phyloP scores from a whole-genome alignment of 345 rosid genomes.

The Noccaea caerulescens region DNA sequence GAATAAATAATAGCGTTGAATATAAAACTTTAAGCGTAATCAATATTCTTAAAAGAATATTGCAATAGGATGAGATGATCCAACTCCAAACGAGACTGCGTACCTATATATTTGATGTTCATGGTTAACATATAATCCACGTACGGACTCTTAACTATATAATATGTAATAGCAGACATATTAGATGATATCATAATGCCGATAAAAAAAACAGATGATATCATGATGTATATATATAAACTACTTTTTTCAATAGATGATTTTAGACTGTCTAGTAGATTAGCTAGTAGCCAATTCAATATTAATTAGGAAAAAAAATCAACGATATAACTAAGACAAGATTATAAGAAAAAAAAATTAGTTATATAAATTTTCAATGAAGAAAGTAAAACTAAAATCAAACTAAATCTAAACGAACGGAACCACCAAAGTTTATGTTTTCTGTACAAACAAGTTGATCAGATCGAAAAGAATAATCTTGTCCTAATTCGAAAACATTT shows the following conservation, averaged over 20 bases:
- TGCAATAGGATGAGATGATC: constrained; percentile 33
- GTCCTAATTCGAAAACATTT: background rate
- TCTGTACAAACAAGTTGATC: background rate
- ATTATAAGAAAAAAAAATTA: background rate
- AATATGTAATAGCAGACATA: constrained; percentile 8
- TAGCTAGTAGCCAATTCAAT: constrained; percentile 13
- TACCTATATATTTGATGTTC: constrained; percentile 21
- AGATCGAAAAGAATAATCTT: background rate
- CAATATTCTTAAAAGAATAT: background rate
- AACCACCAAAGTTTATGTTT: too few species aligned
- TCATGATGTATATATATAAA: constrained; percentile 22
- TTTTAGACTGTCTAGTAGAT: constrained; percentile 12
- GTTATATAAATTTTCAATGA: background rate
- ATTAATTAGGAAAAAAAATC: too few species aligned
- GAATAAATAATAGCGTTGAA: too few species aligned
- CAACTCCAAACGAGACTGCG: constrained; percentile 20
- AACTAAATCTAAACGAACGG: background rate
- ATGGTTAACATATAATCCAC: constrained; percentile 37
- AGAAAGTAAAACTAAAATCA: background rate
- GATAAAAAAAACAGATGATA: too few species aligned
- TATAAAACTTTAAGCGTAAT: too few species aligned
- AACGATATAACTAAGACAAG: too few species aligned
- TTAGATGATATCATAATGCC: too few species aligned
- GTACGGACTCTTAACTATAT: constrained; percentile 25
- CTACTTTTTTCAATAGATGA: constrained; percentile 4